phyloP scores from a whole-genome alignment of 148 eudicot genomes.

The Chenopodium berlandieri region DNA sequence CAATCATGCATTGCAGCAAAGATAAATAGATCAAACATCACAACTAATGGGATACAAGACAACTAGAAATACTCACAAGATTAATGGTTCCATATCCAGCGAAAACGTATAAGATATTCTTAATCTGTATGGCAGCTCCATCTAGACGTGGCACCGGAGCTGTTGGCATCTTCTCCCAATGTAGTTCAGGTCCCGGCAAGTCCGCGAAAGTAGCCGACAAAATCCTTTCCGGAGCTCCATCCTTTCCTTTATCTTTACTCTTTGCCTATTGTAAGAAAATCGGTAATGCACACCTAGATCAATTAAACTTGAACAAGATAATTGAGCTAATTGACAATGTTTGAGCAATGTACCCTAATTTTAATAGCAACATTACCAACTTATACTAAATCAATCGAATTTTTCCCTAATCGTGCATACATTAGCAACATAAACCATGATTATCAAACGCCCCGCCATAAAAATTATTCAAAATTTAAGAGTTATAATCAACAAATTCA shows the following conservation, averaged over 20 bases:
- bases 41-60: not conserved
- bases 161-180: slow-evolving; percentile 85
- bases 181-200: slow-evolving; percentile 67
- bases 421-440: not conserved
- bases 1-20: not conserved
- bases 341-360: not conserved
- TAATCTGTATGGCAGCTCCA: slow-evolving; percentile 94
- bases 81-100: slow-evolving; percentile 95
- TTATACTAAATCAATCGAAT: not conserved
- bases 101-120: slow-evolving; percentile 78
- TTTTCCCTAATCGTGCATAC: no score
- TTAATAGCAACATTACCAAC: not conserved
- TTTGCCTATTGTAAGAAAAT: slow-evolving; percentile 23
- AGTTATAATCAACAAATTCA: not conserved
- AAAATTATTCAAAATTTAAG: not conserved
- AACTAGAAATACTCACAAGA: slow-evolving; percentile 48
- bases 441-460: not conserved
- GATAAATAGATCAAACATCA: not conserved
- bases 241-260: slow-evolving; percentile 31
- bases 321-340: not conserved
- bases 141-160: slow-evolving; percentile 92
- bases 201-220: slow-evolving; percentile 91
- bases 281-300: not conserved
- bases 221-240: slow-evolving; percentile 37
- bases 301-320: not conserved